Base-by-base conservation (phyloP, 306 rosid species). In the Acacia crassicarpa region DNA sequence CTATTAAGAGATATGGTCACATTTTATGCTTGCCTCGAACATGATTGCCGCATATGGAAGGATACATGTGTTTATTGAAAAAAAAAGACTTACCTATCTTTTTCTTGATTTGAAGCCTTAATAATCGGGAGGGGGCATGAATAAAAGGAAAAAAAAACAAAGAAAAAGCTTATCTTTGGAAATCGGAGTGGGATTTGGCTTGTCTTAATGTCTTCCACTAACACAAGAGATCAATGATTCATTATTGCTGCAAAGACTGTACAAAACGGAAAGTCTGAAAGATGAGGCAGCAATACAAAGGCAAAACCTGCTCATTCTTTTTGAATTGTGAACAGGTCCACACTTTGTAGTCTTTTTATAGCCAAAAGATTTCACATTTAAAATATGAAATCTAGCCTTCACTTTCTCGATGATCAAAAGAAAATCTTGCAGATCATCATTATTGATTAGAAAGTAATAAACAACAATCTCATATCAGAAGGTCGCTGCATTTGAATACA, bases 271-370 rank as follows among this genome's bases (percentile, higher is more conserved):
- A 78, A 56, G 46, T 41, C 83, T 70, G 67, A 61, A 85, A 69
- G 78, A 65, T 40, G 59, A 81, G 72, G 84, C 78, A 68, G 80
- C 82, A 86, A 27, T 75, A 67, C 89, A 78, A 83, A 83, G 79
- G 56, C 72, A 78, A 84, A 38, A 82, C 72, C 5, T 58, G 48
- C 69, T 51, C 76, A 70, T 38, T 77, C 78, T 68, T 78, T 67
- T 9, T 30, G 63, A 81, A 56, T 78, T n/a, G 45, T 78, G 70
- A 12, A 48, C 32, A 65, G 15, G 49, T 32, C 83, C 74, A 43
- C 72, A 22, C 83, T 48, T 72, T 45, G 9, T 68, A 76, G 41
- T 67, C 68, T 5, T 77, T 44, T 76, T 75, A 2, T 63, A 10
- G 79, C 75, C 71, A 66, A 58, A 77, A 80, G 46, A 69, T 14